Conservation (phyloP, 257 asterid species). For the Nyctanthes arbortristis region DNA sequence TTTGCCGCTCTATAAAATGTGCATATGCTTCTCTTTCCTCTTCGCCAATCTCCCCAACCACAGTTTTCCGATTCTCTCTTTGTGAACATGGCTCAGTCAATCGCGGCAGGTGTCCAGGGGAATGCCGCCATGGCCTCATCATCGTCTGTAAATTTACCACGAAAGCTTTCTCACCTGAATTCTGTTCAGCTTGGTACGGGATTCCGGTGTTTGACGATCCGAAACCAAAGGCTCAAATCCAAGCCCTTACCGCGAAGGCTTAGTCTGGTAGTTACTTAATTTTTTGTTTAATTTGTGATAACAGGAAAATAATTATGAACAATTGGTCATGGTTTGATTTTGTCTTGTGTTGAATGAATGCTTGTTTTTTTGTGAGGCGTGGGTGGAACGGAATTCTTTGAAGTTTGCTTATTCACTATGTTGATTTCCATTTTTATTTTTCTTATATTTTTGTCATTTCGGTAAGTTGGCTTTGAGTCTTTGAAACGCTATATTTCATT, state of each 20-base stretch:
- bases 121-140: slow-evolving; percentile 31
- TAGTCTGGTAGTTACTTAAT: slow-evolving; percentile 41
- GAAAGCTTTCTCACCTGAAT: slow-evolving; percentile 43
- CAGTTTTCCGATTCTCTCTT: not conserved
- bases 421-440: no score
- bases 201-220: slow-evolving; percentile 41
- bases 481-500: no score
- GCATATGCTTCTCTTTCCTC: no score
- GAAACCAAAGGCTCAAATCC: slow-evolving; percentile 35
- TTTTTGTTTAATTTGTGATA: not conserved
- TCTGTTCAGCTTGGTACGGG: slow-evolving; percentile 53
- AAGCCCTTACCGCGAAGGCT: slow-evolving; percentile 34
- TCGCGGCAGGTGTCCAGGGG: slow-evolving; percentile 34
- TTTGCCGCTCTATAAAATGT: no score
- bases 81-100: slow-evolving; percentile 58
- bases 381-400: not conserved
- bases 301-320: not conserved
- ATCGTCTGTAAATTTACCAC: slow-evolving; percentile 24
- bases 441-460: no score
- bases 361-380: not conserved
- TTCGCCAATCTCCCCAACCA: not conserved
- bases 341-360: slow-evolving; percentile 16
- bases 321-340: not conserved
- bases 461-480: no score
- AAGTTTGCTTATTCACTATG: not conserved